A percentile compares a stretch with the other conserved stretches of the same genome.
Conservation (phyloP, 2,329 filamentous ascomycete species). For the Penicillium sp. region DNA sequence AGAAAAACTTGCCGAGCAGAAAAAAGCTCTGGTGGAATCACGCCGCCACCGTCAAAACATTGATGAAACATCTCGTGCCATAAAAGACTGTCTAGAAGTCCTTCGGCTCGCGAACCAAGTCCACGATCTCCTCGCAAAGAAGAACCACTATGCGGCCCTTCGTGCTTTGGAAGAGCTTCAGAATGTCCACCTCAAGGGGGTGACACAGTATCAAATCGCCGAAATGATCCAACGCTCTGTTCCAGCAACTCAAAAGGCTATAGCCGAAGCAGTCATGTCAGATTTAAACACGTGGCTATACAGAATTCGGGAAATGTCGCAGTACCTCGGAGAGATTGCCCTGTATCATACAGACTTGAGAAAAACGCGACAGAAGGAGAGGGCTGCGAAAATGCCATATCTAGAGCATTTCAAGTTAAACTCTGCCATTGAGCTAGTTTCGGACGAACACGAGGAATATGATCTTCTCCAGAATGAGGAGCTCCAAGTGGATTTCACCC, state of each 20-base stretch:
- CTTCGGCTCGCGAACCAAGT: constrained; percentile 91
- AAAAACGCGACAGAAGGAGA: constrained; percentile 79
- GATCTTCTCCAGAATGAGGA: constrained; percentile 96
- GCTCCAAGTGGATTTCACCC: constrained; percentile 90
- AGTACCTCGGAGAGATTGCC: constrained; percentile 93
- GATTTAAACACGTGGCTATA: constrained; percentile 98
- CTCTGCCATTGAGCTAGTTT: constrained; percentile 92
- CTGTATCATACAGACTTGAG: constrained; percentile 95
- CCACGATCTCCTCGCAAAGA: constrained; percentile 86
- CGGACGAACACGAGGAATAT: constrained; percentile 93
- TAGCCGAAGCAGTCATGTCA: constrained; percentile 95
- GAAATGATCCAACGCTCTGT: constrained; percentile 96
- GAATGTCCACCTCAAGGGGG: constrained; percentile 92
- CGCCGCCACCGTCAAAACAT: constrained; percentile 93
- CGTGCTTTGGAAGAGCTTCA: constrained; percentile 94
- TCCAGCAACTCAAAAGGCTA: constrained; percentile 86
- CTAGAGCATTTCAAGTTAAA: constrained; percentile 88
- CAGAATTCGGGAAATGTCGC: constrained; percentile 91
- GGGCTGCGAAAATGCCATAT: constrained; percentile 75
- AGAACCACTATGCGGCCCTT: constrained; percentile 93
- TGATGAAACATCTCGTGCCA: constrained; percentile 83
- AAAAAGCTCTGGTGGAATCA: constrained; percentile 91
- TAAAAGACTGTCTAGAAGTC: constrained; percentile 91
- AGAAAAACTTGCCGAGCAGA: constrained; percentile 91
- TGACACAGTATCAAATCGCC: constrained; percentile 92